Conservation (phyloP, 192 early-diverging fungal species). For the Obelidium mucronatum region DNA sequence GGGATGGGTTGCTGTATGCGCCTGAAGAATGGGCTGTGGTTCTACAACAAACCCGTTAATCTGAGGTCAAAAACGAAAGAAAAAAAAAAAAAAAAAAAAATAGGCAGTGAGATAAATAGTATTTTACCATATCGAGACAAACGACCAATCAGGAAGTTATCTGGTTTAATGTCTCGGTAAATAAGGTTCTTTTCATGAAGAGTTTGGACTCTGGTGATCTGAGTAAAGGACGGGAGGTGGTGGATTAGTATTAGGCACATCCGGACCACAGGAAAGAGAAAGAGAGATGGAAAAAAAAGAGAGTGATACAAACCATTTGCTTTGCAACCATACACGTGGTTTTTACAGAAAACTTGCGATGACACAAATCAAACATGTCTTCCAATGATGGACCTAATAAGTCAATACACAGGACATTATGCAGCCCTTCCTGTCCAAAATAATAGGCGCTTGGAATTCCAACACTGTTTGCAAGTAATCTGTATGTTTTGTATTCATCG, state of each 20-base stretch:
- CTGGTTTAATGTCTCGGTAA: conserved; percentile 80
- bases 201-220: conserved; percentile 83
- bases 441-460: conserved; percentile 89
- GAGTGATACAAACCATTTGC: conserved; percentile 75
- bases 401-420: conserved; percentile 91
- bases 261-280: conserved; percentile 61
- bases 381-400: conserved; percentile 89
- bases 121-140: conserved; percentile 43
- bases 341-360: conserved; percentile 84
- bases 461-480: conserved; percentile 79
- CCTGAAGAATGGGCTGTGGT: conserved; percentile 15
- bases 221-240: neutral
- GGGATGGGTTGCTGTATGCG: conserved; percentile 55
- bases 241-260: neutral
- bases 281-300: conserved; percentile 1
- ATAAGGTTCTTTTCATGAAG: conserved; percentile 91
- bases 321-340: conserved; percentile 91
- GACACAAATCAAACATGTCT: conserved; percentile 91
- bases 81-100: too few species aligned
- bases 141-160: conserved; percentile 90
- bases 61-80: neutral
- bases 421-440: conserved; percentile 92
- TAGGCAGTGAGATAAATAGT: conserved; percentile 28
- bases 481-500: conserved; percentile 93
- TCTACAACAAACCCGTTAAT: conserved; percentile 6